These are phyloP conservation scores for Orbilia ellipsospora DNA, from an alignment of 2,329 filamentous ascomycete genomes.

Conservation along the genomic window DNA sequence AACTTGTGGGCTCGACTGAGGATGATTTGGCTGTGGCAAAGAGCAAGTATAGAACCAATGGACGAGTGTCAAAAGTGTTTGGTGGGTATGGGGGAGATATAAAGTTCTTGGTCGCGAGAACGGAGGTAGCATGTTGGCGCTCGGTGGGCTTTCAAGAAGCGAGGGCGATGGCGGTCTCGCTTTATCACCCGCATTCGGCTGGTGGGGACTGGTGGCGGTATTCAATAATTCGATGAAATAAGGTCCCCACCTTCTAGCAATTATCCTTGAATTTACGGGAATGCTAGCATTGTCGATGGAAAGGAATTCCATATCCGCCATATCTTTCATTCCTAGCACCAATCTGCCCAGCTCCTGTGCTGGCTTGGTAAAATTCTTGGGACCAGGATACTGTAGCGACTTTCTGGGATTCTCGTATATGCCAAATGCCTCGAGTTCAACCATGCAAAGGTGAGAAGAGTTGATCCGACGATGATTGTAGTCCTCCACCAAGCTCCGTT, in stretches of 20 bases:
- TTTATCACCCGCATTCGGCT: slow-evolving; percentile 28
- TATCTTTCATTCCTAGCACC: slow-evolving; percentile 80
- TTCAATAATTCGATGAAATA: slow-evolving; percentile 93
- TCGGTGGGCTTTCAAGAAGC: slow-evolving; percentile 75
- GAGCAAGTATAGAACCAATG: slow-evolving; percentile 95
- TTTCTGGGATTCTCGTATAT: slow-evolving; percentile 91
- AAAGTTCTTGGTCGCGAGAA: slow-evolving; percentile 80
- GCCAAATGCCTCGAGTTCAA: slow-evolving; percentile 95
- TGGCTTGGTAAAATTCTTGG: slow-evolving; percentile 74
- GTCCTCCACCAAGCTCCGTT: slow-evolving; percentile 92
- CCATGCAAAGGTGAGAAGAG: slow-evolving; percentile 95
- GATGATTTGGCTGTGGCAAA: slow-evolving; percentile 78
- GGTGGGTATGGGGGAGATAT: slow-evolving; percentile 90
- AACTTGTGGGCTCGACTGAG: slow-evolving; percentile 91
- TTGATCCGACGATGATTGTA: slow-evolving; percentile 98
- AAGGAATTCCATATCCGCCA: slow-evolving; percentile 96
- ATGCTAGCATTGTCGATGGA: slow-evolving; percentile 91
- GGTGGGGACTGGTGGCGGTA: slow-evolving; percentile 69
- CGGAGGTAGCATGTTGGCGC: slow-evolving; percentile 64
- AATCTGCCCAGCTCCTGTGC: slow-evolving; percentile 88
- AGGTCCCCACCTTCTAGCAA: slow-evolving; percentile 89
- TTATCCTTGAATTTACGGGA: slow-evolving; percentile 89
- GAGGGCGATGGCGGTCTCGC: slow-evolving; percentile 69
- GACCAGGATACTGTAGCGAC: slow-evolving; percentile 56
- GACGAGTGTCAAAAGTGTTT: slow-evolving; percentile 88